A percentile compares a stretch with the other conserved stretches of the same genome.
Evolutionary conservation across 441 rosid species (phyloP).

Genomic region (Aleurites moluccanus): DNA sequence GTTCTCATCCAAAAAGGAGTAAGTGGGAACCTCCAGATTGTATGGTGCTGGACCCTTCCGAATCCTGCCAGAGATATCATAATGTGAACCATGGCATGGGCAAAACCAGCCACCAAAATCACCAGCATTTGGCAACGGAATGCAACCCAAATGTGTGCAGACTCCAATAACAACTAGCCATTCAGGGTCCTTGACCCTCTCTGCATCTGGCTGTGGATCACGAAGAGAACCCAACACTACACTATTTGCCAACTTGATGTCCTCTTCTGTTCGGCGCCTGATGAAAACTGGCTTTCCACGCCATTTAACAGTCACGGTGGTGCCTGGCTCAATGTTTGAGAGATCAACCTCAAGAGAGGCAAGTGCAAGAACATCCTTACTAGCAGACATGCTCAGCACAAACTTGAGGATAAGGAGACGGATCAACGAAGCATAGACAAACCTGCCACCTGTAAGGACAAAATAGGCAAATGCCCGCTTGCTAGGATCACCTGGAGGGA

Average conservation of each 20-base stretch:
- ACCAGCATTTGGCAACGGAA: slow-evolving; percentile 97
- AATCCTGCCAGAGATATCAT: slow-evolving; percentile 93
- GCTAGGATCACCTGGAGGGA: slow-evolving; percentile 96
- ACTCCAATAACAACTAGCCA: slow-evolving; percentile 93
- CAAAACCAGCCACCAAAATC: slow-evolving; percentile 99
- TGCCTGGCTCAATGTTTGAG: slow-evolving; percentile 80
- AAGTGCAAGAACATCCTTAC: slow-evolving; percentile 93
- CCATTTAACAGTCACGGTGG: slow-evolving; percentile 96
- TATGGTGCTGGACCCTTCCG: slow-evolving; percentile 97
- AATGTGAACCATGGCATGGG: slow-evolving; percentile 98
- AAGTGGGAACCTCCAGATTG: slow-evolving; percentile 95
- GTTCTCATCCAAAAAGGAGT: slow-evolving; percentile 81
- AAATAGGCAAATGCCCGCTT: slow-evolving; percentile 97
- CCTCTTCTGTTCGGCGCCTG: slow-evolving; percentile 87
- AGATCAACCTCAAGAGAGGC: slow-evolving; percentile 97
- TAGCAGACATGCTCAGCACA: slow-evolving; percentile 96
- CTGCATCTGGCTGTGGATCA: slow-evolving; percentile 82
- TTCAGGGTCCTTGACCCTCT: slow-evolving; percentile 89
- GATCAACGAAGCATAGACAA: slow-evolving; percentile 81
- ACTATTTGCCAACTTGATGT: slow-evolving; percentile 77
- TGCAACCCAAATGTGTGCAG: slow-evolving; percentile 95
- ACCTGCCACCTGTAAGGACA: slow-evolving; percentile 88
- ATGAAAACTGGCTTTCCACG: slow-evolving; percentile 97
- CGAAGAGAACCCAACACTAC: slow-evolving; percentile 83
- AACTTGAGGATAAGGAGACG: slow-evolving; percentile 89